phyloP scores from a whole-genome alignment of 345 rosid species.

The Durio zibethinus region DNA sequence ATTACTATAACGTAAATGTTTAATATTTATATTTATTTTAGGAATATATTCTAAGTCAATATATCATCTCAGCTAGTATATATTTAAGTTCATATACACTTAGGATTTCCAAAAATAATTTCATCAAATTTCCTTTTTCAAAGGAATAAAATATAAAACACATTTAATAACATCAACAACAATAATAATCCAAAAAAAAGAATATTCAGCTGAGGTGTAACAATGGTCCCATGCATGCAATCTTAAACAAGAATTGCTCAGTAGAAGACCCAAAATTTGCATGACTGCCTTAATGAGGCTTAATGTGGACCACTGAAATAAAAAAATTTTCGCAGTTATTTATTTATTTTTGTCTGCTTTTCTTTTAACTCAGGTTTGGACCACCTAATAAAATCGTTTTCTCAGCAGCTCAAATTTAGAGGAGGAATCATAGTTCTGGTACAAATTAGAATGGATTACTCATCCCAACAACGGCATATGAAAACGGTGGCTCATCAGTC shows the following conservation, averaged over 20 bases:
- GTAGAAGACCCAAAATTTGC: neutral
- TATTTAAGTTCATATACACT: too few species aligned
- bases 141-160: neutral
- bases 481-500: neutral
- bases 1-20: too few species aligned
- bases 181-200: neutral
- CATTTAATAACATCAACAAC: too few species aligned
- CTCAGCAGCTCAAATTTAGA: neutral
- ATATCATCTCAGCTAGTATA: too few species aligned
- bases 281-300: slow-evolving; percentile 3
- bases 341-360: neutral
- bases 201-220: neutral
- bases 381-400: neutral
- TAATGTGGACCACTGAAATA: neutral
- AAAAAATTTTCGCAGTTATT: neutral
- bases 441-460: neutral
- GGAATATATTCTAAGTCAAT: too few species aligned
- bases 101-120: too few species aligned
- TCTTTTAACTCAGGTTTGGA: neutral
- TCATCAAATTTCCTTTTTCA: neutral
- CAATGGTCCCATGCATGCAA: slow-evolving; percentile 10
- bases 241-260: neutral
- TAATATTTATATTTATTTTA: too few species aligned
- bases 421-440: neutral
- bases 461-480: neutral